These are phyloP conservation scores for Mortierella antarctica DNA, from an alignment of 192 early-diverging fungal species.

Conservation along the genomic window DNA sequence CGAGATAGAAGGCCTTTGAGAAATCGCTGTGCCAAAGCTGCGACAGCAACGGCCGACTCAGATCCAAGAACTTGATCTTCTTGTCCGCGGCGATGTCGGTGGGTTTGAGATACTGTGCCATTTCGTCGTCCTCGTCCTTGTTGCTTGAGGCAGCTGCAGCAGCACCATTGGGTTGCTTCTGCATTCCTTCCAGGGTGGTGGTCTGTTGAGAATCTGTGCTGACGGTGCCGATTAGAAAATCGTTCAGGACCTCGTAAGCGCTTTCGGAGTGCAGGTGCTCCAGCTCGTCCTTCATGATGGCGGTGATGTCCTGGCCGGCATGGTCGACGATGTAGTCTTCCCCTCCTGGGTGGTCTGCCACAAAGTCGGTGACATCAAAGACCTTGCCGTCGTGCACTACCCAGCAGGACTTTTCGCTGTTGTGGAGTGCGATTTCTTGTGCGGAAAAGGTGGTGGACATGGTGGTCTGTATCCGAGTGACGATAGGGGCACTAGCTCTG, in stretches of 20 bases:
- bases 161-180: not conserved
- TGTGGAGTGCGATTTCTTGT: constrained; percentile 81
- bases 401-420: constrained; percentile 80
- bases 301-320: constrained; percentile 87
- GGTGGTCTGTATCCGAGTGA: not conserved
- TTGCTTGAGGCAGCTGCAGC: not conserved
- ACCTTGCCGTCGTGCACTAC: constrained; percentile 82
- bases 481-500: not conserved
- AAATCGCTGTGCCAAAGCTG: constrained; percentile 83
- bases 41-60: constrained; percentile 80
- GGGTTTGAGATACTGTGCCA: constrained; percentile 57
- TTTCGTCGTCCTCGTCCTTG: constrained; percentile 10
- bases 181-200: constrained; percentile 1
- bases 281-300: constrained; percentile 79
- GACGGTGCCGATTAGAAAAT: constrained; percentile 78
- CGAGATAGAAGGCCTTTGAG: constrained; percentile 85
- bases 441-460: constrained; percentile 49
- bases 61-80: constrained; percentile 83
- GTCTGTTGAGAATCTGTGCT: not conserved
- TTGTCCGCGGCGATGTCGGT: constrained; percentile 59
- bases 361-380: constrained; percentile 90
- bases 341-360: constrained; percentile 93
- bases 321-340: constrained; percentile 88
- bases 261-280: constrained; percentile 84
- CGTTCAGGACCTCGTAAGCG: constrained; percentile 89